These are phyloP conservation scores for Avena sativa DNA, from an alignment of 176 grass and related monocot species.

Conservation along the genomic window DNA sequence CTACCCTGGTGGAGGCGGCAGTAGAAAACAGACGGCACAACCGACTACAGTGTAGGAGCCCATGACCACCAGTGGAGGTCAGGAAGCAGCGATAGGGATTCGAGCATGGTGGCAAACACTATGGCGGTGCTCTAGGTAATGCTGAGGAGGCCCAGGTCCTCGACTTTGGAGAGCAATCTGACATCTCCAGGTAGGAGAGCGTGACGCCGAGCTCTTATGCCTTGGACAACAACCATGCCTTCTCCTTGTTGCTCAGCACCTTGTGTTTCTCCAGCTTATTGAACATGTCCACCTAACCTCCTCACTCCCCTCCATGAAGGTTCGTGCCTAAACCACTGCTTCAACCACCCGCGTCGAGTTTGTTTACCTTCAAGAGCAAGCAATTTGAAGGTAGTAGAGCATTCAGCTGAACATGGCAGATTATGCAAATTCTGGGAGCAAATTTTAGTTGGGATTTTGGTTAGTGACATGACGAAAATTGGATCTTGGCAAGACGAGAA, in stretches of 20 bases:
- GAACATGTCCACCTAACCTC: slow-evolving; percentile 80
- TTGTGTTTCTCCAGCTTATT: slow-evolving; percentile 82
- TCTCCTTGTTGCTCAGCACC: slow-evolving; percentile 82
- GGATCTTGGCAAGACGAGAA: not conserved
- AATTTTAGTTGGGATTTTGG: not conserved
- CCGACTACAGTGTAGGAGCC: not conserved
- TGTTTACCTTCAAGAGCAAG: slow-evolving; percentile 64
- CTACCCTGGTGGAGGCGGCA: not conserved
- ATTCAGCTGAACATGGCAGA: not conserved
- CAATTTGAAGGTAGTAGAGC: not conserved
- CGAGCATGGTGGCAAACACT: slow-evolving; percentile 64
- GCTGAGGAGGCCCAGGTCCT: slow-evolving; percentile 88
- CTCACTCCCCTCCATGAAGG: slow-evolving; percentile 84
- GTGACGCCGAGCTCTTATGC: slow-evolving; percentile 73
- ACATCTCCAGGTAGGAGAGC: slow-evolving; percentile 76
- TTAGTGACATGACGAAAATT: not conserved
- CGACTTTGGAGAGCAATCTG: slow-evolving; percentile 72
- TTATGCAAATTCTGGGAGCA: not conserved
- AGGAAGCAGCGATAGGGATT: slow-evolving; percentile 68
- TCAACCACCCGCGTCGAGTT: slow-evolving; percentile 78
- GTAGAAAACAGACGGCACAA: slow-evolving; percentile 9
- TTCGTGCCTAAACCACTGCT: slow-evolving; percentile 90
- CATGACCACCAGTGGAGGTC: too few species aligned
- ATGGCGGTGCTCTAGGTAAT: slow-evolving; percentile 59
- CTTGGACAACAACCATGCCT: slow-evolving; percentile 84